These are phyloP conservation scores for Chenopodium berlandieri DNA, from an alignment of 148 eudicot species.

Conservation along the genomic window DNA sequence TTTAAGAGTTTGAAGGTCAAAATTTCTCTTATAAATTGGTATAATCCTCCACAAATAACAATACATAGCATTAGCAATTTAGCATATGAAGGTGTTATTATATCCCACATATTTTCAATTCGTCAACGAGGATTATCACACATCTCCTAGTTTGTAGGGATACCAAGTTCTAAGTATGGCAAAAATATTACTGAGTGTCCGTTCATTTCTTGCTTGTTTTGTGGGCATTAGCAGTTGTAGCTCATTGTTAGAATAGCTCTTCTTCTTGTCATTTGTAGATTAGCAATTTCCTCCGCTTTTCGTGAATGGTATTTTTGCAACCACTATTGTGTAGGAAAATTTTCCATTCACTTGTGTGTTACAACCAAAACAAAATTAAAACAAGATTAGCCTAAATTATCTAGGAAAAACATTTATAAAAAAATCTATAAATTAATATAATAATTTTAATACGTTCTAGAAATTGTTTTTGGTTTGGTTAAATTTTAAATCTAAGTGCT, in stretches of 20 bases:
- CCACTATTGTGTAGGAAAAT: constrained; percentile 24
- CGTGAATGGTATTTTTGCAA: constrained; percentile 17
- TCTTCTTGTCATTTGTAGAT: constrained; percentile 18
- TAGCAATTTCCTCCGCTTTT: constrained; percentile 31
- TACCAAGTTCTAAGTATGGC: constrained; percentile 28
- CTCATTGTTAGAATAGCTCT: constrained; percentile 16
- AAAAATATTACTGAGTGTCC: constrained; percentile 12
- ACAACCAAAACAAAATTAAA: constrained; percentile 2
- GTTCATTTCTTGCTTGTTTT: constrained; percentile 27
- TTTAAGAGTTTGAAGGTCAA: no score
- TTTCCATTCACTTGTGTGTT: constrained; percentile 4
- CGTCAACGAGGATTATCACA: not conserved
- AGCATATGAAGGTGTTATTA: not conserved
- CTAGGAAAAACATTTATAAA: not conserved
- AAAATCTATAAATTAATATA: not conserved
- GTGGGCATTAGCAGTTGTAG: constrained; percentile 32
- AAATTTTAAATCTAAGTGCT: not conserved
- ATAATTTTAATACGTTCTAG: not conserved
- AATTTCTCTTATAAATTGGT: no score
- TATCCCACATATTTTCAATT: not conserved
- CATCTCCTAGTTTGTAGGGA: constrained; percentile 27
- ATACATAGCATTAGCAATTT: not conserved
- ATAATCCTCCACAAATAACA: no score
- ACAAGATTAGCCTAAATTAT: not conserved
- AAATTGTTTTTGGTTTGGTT: not conserved